Percentiles rank a stretch among this genome's conserved stretches.
Conservation (phyloP, 495 filamentous ascomycete genomes). For the Podospora appendiculata region DNA sequence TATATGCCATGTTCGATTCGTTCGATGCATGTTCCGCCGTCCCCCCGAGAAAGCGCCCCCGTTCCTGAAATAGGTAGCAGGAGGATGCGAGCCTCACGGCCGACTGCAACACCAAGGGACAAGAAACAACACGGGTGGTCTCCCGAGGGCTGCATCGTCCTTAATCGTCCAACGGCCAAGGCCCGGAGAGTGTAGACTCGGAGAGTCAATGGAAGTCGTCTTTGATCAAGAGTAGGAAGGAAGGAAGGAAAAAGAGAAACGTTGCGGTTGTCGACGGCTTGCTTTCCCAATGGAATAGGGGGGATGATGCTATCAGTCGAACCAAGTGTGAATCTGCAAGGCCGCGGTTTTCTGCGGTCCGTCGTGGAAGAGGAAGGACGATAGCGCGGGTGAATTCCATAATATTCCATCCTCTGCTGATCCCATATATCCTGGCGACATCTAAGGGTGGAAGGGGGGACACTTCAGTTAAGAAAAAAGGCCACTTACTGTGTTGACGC, state of each 20-base stretch:
- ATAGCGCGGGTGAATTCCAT: not conserved
- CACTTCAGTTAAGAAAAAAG: not conserved
- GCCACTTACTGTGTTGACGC: not conserved
- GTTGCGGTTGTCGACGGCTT: conserved; percentile 2
- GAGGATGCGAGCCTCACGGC: not conserved
- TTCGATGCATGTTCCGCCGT: not conserved
- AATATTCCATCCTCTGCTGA: not conserved
- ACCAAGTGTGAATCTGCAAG: not conserved
- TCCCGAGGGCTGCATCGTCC: no score
- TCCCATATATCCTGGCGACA: not conserved
- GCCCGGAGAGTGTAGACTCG: no score
- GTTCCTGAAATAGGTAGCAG: conserved; percentile 1
- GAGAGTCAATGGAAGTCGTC: not conserved
- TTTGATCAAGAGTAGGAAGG: not conserved
- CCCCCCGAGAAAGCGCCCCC: not conserved
- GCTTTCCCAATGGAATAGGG: not conserved
- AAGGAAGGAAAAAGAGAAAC: not conserved
- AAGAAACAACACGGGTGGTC: not conserved
- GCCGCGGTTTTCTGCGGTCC: not conserved
- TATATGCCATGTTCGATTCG: not conserved
- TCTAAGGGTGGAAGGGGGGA: not conserved
- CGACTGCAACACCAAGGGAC: not conserved
- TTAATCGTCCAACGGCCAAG: no score
- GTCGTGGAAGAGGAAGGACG: conserved; percentile 1
- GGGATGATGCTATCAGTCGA: not conserved